Percentiles rank a stretch among this genome's conserved stretches.
phyloP scores from a whole-genome alignment of 2,329 filamentous ascomycete genomes.

The Pyrenophora seminiperda region DNA sequence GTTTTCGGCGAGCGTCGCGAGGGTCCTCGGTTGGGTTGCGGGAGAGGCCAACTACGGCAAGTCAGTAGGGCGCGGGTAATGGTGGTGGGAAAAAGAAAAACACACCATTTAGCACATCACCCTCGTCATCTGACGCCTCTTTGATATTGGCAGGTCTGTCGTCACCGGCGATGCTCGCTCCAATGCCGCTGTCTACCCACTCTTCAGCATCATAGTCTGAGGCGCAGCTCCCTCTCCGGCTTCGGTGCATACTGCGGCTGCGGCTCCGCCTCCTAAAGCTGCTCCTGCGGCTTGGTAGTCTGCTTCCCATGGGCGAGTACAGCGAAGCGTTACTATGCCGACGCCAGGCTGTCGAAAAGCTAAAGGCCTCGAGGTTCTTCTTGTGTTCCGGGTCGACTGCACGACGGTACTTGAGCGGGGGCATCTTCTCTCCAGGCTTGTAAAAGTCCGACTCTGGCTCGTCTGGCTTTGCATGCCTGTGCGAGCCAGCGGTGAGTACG shows the following conservation, averaged over 20 bases:
- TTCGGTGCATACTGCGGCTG: slow-evolving; percentile 35
- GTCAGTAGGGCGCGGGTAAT: slow-evolving; percentile 22
- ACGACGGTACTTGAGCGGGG: slow-evolving; percentile 56
- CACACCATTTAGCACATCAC: slow-evolving; percentile 53
- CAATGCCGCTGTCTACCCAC: slow-evolving; percentile 45
- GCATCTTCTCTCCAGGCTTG: slow-evolving; percentile 59
- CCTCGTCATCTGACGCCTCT: slow-evolving; percentile 54
- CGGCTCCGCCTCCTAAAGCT: slow-evolving; percentile 42
- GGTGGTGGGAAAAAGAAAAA: slow-evolving; percentile 10
- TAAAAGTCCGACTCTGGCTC: slow-evolving; percentile 54
- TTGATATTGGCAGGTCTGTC: slow-evolving; percentile 44
- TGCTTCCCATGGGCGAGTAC: slow-evolving; percentile 57
- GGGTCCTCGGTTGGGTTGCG: slow-evolving; percentile 43
- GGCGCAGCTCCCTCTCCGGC: slow-evolving; percentile 44
- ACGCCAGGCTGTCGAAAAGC: slow-evolving; percentile 54
- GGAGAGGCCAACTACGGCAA: slow-evolving; percentile 41
- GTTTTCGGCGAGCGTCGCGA: slow-evolving; percentile 32
- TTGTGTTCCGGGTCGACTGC: slow-evolving; percentile 58
- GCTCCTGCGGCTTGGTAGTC: slow-evolving; percentile 50
- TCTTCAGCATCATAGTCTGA: slow-evolving; percentile 48
- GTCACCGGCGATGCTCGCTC: slow-evolving; percentile 41
- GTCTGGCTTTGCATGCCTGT: slow-evolving; percentile 38
- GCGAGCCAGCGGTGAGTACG: slow-evolving; percentile 48
- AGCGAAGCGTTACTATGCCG: slow-evolving; percentile 52
- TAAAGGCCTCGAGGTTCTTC: slow-evolving; percentile 56